These are phyloP conservation scores for Nothophaeocryptopus gaeumannii DNA, from an alignment of 2,329 filamentous ascomycete species.

Conservation along the genomic window DNA sequence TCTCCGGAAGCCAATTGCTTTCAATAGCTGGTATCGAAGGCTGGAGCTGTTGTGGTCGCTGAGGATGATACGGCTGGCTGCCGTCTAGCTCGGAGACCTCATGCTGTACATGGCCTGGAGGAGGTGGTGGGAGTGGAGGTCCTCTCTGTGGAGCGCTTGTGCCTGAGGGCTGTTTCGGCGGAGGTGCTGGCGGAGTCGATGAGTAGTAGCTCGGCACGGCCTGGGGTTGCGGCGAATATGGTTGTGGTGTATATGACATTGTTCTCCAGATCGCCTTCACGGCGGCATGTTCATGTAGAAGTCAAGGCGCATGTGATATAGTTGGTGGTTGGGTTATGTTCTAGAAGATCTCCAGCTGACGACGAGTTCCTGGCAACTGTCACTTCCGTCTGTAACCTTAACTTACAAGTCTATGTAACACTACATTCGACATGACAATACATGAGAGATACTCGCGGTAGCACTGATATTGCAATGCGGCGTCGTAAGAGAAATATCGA, in stretches of 20 bases:
- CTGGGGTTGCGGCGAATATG: slow-evolving; percentile 18
- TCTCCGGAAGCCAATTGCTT: slow-evolving; percentile 74
- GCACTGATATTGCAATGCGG: slow-evolving; percentile 22
- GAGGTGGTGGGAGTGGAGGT: slow-evolving; percentile 46
- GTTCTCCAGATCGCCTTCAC: too few species aligned
- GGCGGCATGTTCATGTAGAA: too few species aligned
- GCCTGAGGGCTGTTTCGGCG: slow-evolving; percentile 45
- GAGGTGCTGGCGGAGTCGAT: slow-evolving; percentile 49
- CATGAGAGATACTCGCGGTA: slow-evolving; percentile 8
- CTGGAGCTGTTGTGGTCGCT: slow-evolving; percentile 18
- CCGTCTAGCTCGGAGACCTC: slow-evolving; percentile 30
- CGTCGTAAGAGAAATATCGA: slow-evolving; percentile 20
- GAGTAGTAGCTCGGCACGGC: slow-evolving; percentile 36
- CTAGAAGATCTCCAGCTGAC: slow-evolving; percentile 1
- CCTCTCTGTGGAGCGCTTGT: slow-evolving; percentile 41
- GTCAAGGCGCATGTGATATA: too few species aligned
- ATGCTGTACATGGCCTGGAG: slow-evolving; percentile 34
- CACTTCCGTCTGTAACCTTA: not conserved
- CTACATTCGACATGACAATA: not conserved
- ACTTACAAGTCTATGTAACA: not conserved
- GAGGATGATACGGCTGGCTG: slow-evolving; percentile 14
- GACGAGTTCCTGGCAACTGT: not conserved
- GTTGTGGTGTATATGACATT: slow-evolving; percentile 26
- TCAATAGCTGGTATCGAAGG: slow-evolving; percentile 31
- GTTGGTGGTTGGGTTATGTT: too few species aligned